phyloP scores from a whole-genome alignment of 2,329 filamentous ascomycete genomes.

The Colletotrichum endophyticum region DNA sequence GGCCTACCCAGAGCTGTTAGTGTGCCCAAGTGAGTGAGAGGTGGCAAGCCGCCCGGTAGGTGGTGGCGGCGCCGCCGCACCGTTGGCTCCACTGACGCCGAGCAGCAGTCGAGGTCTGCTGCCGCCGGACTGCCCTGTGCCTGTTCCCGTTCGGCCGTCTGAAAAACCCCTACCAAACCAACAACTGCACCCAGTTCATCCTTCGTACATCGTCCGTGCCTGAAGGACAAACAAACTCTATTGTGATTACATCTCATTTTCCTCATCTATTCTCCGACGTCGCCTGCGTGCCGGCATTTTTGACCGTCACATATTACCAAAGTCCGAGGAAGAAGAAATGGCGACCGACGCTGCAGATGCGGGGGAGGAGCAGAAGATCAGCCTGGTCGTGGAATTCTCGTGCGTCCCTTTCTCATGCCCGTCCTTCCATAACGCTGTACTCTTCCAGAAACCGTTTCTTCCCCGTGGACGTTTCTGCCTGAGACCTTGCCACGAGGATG shows the following conservation, averaged over 20 bases:
- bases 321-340: slow-evolving; percentile 9
- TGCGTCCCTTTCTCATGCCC: slow-evolving; percentile 32
- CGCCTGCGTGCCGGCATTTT: not conserved
- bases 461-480: not conserved
- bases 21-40: too few species aligned
- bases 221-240: slow-evolving; percentile 7
- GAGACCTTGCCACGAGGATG: not conserved
- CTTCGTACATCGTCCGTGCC: slow-evolving; percentile 3
- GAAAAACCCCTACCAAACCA: not conserved
- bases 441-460: not conserved
- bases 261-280: slow-evolving; percentile 16
- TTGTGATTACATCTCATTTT: slow-evolving; percentile 15
- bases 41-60: not conserved
- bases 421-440: not conserved
- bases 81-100: slow-evolving; percentile 11
- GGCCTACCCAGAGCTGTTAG: not conserved
- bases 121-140: not conserved
- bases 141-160: not conserved
- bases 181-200: not conserved
- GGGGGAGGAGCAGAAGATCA: slow-evolving; percentile 40
- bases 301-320: not conserved
- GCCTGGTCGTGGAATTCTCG: slow-evolving; percentile 76
- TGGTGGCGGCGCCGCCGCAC: slow-evolving; percentile 1
- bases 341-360: slow-evolving; percentile 12
- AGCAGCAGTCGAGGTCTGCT: not conserved